Conservation (phyloP, 352 stramenopile genomes). For the Blastocystis sp. region DNA sequence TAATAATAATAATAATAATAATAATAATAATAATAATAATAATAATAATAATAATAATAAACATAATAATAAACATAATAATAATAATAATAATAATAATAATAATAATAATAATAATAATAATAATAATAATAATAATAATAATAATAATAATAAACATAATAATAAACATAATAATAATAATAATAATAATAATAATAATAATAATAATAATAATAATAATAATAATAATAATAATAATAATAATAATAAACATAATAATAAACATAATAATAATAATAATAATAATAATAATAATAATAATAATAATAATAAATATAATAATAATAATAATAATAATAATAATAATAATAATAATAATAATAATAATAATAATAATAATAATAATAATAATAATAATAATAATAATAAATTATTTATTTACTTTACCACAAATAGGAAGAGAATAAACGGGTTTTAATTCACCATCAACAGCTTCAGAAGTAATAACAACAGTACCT, state of each 20-base stretch:
- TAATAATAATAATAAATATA: not conserved
- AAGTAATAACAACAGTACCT: constrained; percentile 8
- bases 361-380: not conserved
- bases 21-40: not conserved
- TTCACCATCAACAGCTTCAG: not conserved
- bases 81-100: not conserved
- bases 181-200: not conserved
- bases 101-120: not conserved
- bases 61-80: not conserved
- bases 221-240: not conserved
- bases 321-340: not conserved
- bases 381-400: not conserved
- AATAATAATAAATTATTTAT: not conserved
- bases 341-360: not conserved
- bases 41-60: not conserved
- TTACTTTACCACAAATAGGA: not conserved
- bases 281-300: not conserved
- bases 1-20: not conserved
- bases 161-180: not conserved
- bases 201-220: not conserved
- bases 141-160: not conserved
- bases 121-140: not conserved
- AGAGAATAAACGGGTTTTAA: constrained; percentile 18
- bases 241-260: not conserved
- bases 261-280: not conserved